These are phyloP conservation scores for Tulasnella sp. DNA, from an alignment of 768 basidiomycete species.

Conservation along the genomic window DNA sequence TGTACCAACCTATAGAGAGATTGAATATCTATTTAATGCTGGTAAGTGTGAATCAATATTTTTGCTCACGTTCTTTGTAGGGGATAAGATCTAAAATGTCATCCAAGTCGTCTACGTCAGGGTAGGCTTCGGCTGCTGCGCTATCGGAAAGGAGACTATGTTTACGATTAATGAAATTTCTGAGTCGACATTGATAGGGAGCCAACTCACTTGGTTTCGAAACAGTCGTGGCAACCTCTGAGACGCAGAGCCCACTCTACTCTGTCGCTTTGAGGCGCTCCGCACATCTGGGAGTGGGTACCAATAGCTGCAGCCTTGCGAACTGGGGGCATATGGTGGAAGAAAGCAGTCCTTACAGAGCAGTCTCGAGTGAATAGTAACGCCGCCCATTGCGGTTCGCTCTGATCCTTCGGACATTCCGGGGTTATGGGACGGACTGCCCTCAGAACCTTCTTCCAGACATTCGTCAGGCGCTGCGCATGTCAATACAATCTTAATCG, in stretches of 20 bases:
- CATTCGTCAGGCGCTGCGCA: constrained; percentile 1
- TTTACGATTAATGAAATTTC: neutral
- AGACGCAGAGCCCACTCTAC: neutral
- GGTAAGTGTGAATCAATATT: too few relatives aligned
- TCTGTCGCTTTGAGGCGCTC: neutral
- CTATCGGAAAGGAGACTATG: neutral
- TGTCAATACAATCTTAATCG: neutral
- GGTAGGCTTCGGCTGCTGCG: neutral
- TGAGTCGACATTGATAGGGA: neutral
- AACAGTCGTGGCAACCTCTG: neutral
- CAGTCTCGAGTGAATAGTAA: constrained; percentile 22
- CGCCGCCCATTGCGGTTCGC: constrained; percentile 31
- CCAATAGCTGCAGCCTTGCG: neutral
- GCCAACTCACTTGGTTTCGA: neutral
- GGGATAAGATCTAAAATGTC: constrained; percentile 10
- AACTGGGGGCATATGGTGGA: neutral
- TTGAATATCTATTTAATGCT: too few relatives aligned
- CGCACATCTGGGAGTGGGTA: neutral
- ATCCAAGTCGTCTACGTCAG: neutral
- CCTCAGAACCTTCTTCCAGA: constrained; percentile 15
- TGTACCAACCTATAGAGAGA: too few relatives aligned
- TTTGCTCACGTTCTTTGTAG: neutral
- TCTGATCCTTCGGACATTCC: constrained; percentile 26
- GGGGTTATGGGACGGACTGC: neutral
- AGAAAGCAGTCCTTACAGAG: neutral